Percentiles rank a stretch among this genome's conserved stretches.
Conservation (phyloP, 179 eudicot species). For the Sideroxylon spinosum region DNA sequence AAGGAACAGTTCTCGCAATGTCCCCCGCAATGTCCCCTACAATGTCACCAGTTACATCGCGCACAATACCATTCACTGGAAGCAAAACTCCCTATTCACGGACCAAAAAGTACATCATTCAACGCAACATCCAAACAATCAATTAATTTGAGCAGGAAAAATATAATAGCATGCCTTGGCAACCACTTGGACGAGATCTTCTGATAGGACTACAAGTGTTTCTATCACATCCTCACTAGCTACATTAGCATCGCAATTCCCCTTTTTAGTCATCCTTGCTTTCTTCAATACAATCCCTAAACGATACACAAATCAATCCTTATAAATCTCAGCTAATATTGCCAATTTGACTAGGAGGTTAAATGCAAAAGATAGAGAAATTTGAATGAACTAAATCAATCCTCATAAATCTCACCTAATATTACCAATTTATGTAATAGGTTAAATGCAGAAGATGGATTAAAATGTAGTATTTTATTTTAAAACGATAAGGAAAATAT, state of each 20-base stretch:
- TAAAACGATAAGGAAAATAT: background rate
- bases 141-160: background rate
- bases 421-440: constrained; percentile 11
- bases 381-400: constrained; percentile 5
- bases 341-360: constrained; percentile 14
- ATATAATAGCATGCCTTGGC: constrained; percentile 53
- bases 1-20: constrained; percentile 22
- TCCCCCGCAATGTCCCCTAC: constrained; percentile 36
- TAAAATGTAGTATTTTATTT: background rate
- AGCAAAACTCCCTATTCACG: constrained; percentile 47
- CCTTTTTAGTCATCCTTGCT: constrained; percentile 72
- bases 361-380: constrained; percentile 11
- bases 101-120: constrained; percentile 12
- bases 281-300: constrained; percentile 82
- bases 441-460: constrained; percentile 10
- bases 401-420: background rate
- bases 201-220: constrained; percentile 62
- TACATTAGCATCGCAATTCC: constrained; percentile 50
- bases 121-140: constrained; percentile 3
- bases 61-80: constrained; percentile 37
- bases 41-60: constrained; percentile 29
- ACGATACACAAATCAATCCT: constrained; percentile 19
- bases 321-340: background rate
- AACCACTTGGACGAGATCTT: constrained; percentile 94
- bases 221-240: constrained; percentile 51